Base-by-base conservation (phyloP, 163 green algal species). In the Chloromonas sp. region DNA sequence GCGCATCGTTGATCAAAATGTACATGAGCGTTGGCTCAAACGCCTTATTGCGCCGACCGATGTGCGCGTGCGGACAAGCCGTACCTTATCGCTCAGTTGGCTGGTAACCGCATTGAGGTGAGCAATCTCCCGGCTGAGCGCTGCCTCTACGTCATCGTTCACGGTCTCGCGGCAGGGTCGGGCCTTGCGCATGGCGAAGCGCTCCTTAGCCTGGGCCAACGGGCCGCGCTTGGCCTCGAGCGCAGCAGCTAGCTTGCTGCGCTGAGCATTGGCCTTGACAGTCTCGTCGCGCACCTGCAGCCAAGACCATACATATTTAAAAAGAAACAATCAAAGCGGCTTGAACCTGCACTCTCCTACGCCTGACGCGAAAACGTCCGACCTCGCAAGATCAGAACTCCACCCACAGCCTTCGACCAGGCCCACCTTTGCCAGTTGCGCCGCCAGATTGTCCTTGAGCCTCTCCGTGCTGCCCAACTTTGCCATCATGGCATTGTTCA, bases 91-190 rank as follows among this genome's bases (percentile, higher is more conserved):
- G n/a, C 66, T 82, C 1, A 91, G 86, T 81, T 89, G 86, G 70
- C 85, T 71, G 1, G 86, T 88, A 60, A 87, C 81, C 0, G 83
- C 86, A 11, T 86, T 81, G 66, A 91, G 88, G 83, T 91, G 82
- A 2, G 88, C 86, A 70, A 91, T 88, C 83, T 91, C 88, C 1
- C 70, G 66, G 0, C 84, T 82, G 83, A 93, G 88, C 58, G 89
- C 89, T 11, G 87, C 84, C 87, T 93, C 90, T 78, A 93, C 90
- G 70, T 92, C 90, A 82, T 93, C 90, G 81, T 87, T 81, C 60
- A 91, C 88, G 3, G 76, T 82, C 86, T 91, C 88, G 2, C 88
- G 81, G 78, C 74, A 84, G 0, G 88, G 88, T 0, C 88, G 86
- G 2, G 86, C 82, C 71, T 83, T 86, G 79, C 88, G 86, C 77